Evolutionary conservation across 2,329 filamentous ascomycete species (phyloP), one percentile per base, ranked within the genome.

Genomic region (Colletotrichum sp.): DNA sequence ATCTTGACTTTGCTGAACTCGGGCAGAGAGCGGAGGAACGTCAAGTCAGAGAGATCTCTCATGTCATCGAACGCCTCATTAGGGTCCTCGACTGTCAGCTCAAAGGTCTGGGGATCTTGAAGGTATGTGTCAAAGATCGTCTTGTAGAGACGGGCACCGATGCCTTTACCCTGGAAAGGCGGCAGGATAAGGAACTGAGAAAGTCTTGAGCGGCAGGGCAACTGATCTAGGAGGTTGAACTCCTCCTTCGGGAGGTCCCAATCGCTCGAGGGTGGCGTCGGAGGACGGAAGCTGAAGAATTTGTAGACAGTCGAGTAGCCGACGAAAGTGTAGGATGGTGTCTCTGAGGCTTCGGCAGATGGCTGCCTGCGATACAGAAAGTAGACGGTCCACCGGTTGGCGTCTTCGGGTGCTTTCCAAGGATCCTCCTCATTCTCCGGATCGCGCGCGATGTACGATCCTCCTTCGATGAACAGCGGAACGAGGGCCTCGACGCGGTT

Each of bases 171-270:
- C 83, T 98, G 96, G 84, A 95, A 98, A 8, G 95, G 94, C 3
- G 96, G 96, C 13, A 99, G 89, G 78, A 99, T 93, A 76, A 99
- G 82, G 84, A 99, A 99, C 83, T 99, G 97, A 0, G 96, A 98
- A 78, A 99, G 95, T 60, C 98, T 91, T 76, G 95, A 92, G 52
- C 96, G 93, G 80, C 93, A 94, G 15, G 95, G 94, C 3, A 96
- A 89, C 65, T 93, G 87, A 6, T 90, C 84, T 78, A 93, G 87
- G n/a, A 87, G 79, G 63, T 88, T 85, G 63, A 90, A 84, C 36
- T 90, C 83, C 52, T 86, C 81, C 78, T 83, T 75, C 68, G 87
- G 84, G 75, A 90, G 81, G 82, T 89, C 87, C 85, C 87, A 88
- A 16, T 86, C 81, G 36, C 85, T 87, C 4, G 84, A 78, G 12